Evolutionary conservation across 371 early-diverging fungal species (phyloP).

Genomic region (Batkoa obscura): DNA sequence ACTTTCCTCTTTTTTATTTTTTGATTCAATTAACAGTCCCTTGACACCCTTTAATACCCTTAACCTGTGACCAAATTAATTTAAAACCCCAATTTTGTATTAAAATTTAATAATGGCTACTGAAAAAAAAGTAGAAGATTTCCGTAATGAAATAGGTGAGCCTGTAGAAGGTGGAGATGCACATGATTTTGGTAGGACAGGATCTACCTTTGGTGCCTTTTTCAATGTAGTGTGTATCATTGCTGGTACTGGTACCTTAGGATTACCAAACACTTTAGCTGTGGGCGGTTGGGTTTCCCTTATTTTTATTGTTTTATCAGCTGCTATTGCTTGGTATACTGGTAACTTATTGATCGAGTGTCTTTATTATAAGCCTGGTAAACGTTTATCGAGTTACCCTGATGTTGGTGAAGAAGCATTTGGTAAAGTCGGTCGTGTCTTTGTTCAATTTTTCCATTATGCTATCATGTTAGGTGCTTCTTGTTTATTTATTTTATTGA

Average conservation of each 20-base stretch:
- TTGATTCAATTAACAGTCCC: too few relatives aligned
- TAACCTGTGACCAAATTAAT: too few relatives aligned
- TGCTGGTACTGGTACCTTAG: slow-evolving; percentile 10
- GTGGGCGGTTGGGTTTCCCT: slow-evolving; percentile 11
- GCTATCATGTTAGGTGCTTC: slow-evolving; percentile 37
- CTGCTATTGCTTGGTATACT: slow-evolving; percentile 5
- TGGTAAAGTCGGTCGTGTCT: slow-evolving; percentile 14
- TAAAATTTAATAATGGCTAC: too few relatives aligned
- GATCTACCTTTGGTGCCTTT: not conserved
- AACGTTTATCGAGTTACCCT: slow-evolving; percentile 11
- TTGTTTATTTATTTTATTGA: slow-evolving; percentile 28
- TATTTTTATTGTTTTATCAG: slow-evolving; percentile 4
- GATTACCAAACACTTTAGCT: slow-evolving; percentile 8
- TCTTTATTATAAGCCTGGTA: slow-evolving; percentile 5
- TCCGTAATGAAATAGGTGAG: too few relatives aligned
- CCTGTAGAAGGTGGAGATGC: too few relatives aligned
- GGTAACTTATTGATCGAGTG: slow-evolving; percentile 9
- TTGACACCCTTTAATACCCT: too few relatives aligned
- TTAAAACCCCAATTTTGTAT: too few relatives aligned
- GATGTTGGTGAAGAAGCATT: slow-evolving; percentile 18
- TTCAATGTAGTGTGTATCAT: slow-evolving; percentile 7
- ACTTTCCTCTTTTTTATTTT: too few relatives aligned
- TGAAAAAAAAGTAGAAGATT: too few relatives aligned
- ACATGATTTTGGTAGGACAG: not conserved
- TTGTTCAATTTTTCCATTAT: slow-evolving; percentile 28